Base-by-base conservation (phyloP, 345 rosid genomes). In the Microcos paniculata region DNA sequence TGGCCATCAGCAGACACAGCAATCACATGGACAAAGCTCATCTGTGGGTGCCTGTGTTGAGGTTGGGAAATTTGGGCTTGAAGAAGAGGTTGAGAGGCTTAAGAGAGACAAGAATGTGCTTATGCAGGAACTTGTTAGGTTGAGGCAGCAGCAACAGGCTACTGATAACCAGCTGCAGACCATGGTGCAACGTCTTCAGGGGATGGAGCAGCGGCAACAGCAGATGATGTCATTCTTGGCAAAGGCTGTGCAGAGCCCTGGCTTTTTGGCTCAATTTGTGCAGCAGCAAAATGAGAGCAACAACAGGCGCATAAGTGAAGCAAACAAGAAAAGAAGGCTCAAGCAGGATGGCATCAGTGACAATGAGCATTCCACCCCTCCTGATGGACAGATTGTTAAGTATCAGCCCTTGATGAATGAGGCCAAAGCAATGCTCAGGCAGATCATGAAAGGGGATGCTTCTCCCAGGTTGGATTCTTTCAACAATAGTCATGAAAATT, bases 61-160 rank as follows among this genome's bases (percentile, higher is more conserved):
- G 90, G 98, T 96, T 79, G 99, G 98, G 72, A 93, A 96, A 74
- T 96, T 96, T 82, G 99, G 98, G 81, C 90, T 96, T 26, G 97
- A 90, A 84, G 98, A 94, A 84, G 98, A 96, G 80, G 97, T 96
- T 49, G 99, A 92, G 86, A 87, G 94, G 84, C 98, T 96, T 67
- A 96, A 96, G 86, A 88, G 99, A 86, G 99, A 96, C 83, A 96
- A 93, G 85, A 93, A 96, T 77, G 97, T 96, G 76, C 97, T 96
- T 56, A 93, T 93, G 99, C 98, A 94, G 90, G 97, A 96, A 80
- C 94, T 93, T 55, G 98, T 96, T 51, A 82, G 95, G 84, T 80
- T 93, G 75, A 91, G 99, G 76, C 98, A 92, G 85, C 97, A 96
- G 81, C 99, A 96, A 81, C 99, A 93, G 80, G 59, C 94, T 70